phyloP scores from a whole-genome alignment of 106 monocot genomes.

The Agapanthus africanus region DNA sequence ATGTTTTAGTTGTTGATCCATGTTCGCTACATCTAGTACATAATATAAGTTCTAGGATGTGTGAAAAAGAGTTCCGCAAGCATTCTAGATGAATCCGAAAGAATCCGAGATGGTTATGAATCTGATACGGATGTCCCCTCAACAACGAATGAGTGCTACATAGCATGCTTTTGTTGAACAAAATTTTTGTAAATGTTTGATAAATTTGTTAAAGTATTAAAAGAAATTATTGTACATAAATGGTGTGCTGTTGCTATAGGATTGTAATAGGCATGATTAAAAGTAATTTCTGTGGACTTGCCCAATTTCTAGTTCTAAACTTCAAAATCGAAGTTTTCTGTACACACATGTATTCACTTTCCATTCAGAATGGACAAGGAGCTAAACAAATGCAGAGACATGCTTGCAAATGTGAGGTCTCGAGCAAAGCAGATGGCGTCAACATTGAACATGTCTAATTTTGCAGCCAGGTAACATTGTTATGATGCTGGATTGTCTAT shows the following conservation, averaged over 20 bases:
- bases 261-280: not conserved
- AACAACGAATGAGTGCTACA: too few species aligned
- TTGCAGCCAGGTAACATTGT: constrained; percentile 47
- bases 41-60: too few species aligned
- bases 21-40: too few species aligned
- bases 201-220: too few species aligned
- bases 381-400: constrained; percentile 57
- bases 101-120: too few species aligned
- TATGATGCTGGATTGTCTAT: not conserved
- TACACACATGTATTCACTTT: not conserved
- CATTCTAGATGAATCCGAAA: too few species aligned
- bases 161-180: too few species aligned
- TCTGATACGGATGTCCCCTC: too few species aligned
- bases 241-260: not conserved
- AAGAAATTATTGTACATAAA: not conserved
- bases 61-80: too few species aligned
- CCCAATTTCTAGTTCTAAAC: not conserved
- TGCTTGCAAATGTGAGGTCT: constrained; percentile 58
- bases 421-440: constrained; percentile 61
- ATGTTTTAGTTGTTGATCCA: too few species aligned
- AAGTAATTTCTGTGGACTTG: too few species aligned
- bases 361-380: constrained; percentile 57
- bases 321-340: not conserved
- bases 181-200: too few species aligned
- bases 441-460: constrained; percentile 58